Evolutionary conservation across 345 rosid genomes (phyloP), one percentile per base, ranked within the genome.

Genomic region (Cochlearia excelsa): DNA sequence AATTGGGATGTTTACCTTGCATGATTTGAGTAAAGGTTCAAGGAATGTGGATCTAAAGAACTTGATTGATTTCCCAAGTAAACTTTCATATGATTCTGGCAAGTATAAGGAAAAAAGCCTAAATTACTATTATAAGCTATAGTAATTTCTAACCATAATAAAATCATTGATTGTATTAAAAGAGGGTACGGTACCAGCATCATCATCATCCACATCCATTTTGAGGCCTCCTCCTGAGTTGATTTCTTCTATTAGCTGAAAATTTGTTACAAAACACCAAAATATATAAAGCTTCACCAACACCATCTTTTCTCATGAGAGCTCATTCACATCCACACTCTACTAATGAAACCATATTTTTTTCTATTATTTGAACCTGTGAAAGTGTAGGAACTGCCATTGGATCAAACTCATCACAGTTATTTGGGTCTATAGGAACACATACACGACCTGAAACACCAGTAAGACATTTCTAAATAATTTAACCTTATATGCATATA

Each of bases 391-490:
- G 96, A 43, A 85, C 97, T 30, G 79, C 65, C 53, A 82, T 75
- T 60, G 99, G 97, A 77, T 93, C 96, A 69, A 93, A 93, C 46
- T 84, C 90, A 51, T 87, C 91, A 10, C 93, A 88, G 47, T 56
- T 65, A 33, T 74, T 66, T 29, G 96, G 96, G 54, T 93, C 97
- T 50, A 93, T 93, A 31, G 97, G 88, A 67, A 89, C 82, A 70
- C 99, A 93, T 1, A 93, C 83, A 74, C 80, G 90, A 41, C 99
- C 97, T 92, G 70, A 2, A 11, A 68, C 23, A 16, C 62, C 44
- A 62, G 59, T 44, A 61, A 49, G 30, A 35, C 35, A 2, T 56
- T 50, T 63, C 68, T 42, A 49, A 40, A 46, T 43, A 37, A 16
- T 16, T 16, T 16, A 16, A 16, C 23, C 23, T 16, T 0, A 16